A percentile compares a stretch with the other conserved stretches of the same genome.
Evolutionary conservation across 306 rosid species (phyloP).

Genomic region (Boehmeria nivea): DNA sequence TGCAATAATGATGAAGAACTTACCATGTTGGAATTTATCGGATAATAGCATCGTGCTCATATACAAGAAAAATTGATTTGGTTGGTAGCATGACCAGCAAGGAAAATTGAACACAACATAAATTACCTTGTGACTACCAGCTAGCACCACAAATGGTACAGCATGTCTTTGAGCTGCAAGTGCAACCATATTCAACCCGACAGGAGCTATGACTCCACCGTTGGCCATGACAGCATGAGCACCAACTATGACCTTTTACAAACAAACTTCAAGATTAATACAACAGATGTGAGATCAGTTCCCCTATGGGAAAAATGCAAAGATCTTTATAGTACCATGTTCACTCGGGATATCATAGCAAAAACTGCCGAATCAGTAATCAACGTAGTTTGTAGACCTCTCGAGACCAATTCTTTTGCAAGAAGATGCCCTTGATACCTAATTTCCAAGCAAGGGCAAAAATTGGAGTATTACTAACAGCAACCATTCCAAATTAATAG

Average conservation of each 20-base stretch:
- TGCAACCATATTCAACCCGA: constrained; percentile 95
- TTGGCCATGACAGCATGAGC: constrained; percentile 99
- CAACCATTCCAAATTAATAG: constrained; percentile 3
- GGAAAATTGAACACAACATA: not conserved
- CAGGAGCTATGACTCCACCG: constrained; percentile 93
- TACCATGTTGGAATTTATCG: too few species aligned
- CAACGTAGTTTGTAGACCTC: constrained; percentile 77
- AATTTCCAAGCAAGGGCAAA: constrained; percentile 12
- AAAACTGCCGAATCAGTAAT: constrained; percentile 83
- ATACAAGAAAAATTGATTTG: not conserved
- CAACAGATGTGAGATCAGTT: not conserved
- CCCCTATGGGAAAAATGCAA: not conserved
- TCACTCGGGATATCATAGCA: constrained; percentile 86
- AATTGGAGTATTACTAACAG: constrained; percentile 1
- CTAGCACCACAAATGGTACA: constrained; percentile 95
- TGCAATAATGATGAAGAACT: too few species aligned
- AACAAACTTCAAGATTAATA: constrained; percentile 24
- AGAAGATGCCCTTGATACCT: constrained; percentile 93
- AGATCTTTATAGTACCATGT: constrained; percentile 58
- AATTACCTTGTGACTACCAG: constrained; percentile 95
- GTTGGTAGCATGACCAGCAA: not conserved
- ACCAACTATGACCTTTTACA: constrained; percentile 83
- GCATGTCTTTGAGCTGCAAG: constrained; percentile 99
- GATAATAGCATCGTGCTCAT: too few species aligned
- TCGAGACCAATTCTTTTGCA: constrained; percentile 69